These are phyloP conservation scores for Tarenaya hassleriana DNA, from an alignment of 345 rosid species.

Conservation along the genomic window DNA sequence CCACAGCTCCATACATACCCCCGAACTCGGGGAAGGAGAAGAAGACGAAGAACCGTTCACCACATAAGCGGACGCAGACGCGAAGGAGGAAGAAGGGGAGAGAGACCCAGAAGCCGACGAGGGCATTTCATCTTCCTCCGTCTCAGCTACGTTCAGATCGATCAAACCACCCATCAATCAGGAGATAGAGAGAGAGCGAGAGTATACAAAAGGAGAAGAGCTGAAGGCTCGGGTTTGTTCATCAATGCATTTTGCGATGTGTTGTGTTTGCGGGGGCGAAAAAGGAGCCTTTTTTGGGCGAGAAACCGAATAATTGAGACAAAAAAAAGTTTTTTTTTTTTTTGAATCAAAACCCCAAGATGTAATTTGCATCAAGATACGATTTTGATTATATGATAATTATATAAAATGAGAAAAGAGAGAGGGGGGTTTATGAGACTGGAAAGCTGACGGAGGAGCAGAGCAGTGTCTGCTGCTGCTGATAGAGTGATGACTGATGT, in stretches of 20 bases:
- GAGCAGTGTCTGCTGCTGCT: too few relatives aligned
- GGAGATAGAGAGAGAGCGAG: not conserved
- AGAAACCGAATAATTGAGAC: not conserved
- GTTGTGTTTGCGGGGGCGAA: constrained; percentile 21
- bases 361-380: not conserved
- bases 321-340: constrained; percentile 12
- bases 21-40: constrained; percentile 25
- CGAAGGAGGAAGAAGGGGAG: constrained; percentile 54
- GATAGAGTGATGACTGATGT: too few relatives aligned
- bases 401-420: constrained; percentile 6
- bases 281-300: not conserved
- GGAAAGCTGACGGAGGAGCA: too few relatives aligned
- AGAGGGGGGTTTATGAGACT: not conserved
- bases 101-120: constrained; percentile 48
- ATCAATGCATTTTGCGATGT: constrained; percentile 10
- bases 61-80: constrained; percentile 42
- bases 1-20: constrained; percentile 92
- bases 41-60: constrained; percentile 24
- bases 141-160: constrained; percentile 92
- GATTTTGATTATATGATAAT: too few relatives aligned
- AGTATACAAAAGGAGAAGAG: not conserved
- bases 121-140: constrained; percentile 69
- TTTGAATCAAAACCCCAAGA: constrained; percentile 7
- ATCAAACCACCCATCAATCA: constrained; percentile 65
- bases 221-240: constrained; percentile 18